Evolutionary conservation across 2,329 filamentous ascomycete species (phyloP).

Genomic region (Neonectria punicea): DNA sequence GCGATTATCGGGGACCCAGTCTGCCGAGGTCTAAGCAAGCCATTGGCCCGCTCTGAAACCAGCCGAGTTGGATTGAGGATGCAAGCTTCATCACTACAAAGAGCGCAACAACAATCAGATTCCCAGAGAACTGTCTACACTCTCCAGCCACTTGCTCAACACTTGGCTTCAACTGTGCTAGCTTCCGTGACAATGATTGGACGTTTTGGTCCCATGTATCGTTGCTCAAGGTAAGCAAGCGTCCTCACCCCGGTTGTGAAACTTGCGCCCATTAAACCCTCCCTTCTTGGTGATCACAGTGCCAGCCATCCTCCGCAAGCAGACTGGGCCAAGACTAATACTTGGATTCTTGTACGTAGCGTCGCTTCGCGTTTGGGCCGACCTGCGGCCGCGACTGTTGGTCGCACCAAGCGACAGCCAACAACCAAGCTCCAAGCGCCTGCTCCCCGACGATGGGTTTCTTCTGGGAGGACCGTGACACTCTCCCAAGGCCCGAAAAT

Average conservation of each 20-base stretch:
- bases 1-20: slow-evolving; percentile 33
- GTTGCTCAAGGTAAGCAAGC: slow-evolving; percentile 31
- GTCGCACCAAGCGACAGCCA: slow-evolving; percentile 12
- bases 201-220: slow-evolving; percentile 27
- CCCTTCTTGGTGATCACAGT: background rate
- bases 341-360: slow-evolving; percentile 18
- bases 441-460: slow-evolving; percentile 20
- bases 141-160: background rate
- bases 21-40: slow-evolving; percentile 26
- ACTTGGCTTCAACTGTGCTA: background rate
- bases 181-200: slow-evolving; percentile 31
- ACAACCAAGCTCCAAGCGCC: slow-evolving; percentile 16
- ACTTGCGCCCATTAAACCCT: background rate
- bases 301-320: background rate
- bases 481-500: slow-evolving; percentile 31
- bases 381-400: slow-evolving; percentile 14
- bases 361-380: slow-evolving; percentile 27
- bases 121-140: background rate
- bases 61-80: slow-evolving; percentile 7
- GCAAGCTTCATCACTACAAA: slow-evolving; percentile 16
- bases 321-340: slow-evolving; percentile 1
- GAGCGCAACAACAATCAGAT: background rate
- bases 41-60: slow-evolving; percentile 18
- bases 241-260: background rate
- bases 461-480: slow-evolving; percentile 23